Conservation (phyloP, 1,139 yeast genomes). For the Debaryomycetaceae sp. region DNA sequence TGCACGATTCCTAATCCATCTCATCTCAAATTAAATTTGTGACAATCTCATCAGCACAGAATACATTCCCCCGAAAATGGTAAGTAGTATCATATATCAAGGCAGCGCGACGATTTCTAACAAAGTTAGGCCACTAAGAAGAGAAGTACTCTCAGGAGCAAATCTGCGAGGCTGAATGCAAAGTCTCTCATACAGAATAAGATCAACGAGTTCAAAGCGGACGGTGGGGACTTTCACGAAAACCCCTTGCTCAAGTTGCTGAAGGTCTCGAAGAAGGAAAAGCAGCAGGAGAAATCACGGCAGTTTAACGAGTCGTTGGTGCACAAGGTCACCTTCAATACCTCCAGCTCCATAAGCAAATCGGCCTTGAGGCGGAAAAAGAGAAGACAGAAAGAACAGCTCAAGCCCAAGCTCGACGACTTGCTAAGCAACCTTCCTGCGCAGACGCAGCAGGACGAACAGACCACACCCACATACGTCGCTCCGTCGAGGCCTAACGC, state of each 20-base stretch:
- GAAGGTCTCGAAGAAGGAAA: constrained; percentile 54
- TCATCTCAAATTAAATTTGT: not conserved
- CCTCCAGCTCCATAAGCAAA: constrained; percentile 51
- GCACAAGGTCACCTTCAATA: constrained; percentile 28
- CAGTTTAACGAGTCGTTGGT: constrained; percentile 26
- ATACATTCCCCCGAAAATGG: not conserved
- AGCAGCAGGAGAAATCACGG: constrained; percentile 35
- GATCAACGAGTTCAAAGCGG: constrained; percentile 24
- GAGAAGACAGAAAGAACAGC: constrained; percentile 57
- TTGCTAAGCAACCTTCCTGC: constrained; percentile 44
- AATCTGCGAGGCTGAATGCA: constrained; percentile 20
- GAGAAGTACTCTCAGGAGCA: constrained; percentile 35
- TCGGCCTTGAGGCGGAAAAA: constrained; percentile 64
- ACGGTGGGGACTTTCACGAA: constrained; percentile 25
- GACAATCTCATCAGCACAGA: not conserved
- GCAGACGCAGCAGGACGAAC: constrained; percentile 1
- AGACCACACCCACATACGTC: not conserved
- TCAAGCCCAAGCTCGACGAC: constrained; percentile 66
- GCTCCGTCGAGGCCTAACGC: constrained; percentile 6
- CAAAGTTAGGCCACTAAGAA: constrained; percentile 32
- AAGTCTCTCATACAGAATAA: constrained; percentile 20
- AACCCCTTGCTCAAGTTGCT: constrained; percentile 55
- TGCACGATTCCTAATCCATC: not conserved
- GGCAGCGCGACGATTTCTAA: not conserved
- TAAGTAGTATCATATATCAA: not conserved